phyloP scores from a whole-genome alignment of 306 rosid genomes.

The Vicia villosa region DNA sequence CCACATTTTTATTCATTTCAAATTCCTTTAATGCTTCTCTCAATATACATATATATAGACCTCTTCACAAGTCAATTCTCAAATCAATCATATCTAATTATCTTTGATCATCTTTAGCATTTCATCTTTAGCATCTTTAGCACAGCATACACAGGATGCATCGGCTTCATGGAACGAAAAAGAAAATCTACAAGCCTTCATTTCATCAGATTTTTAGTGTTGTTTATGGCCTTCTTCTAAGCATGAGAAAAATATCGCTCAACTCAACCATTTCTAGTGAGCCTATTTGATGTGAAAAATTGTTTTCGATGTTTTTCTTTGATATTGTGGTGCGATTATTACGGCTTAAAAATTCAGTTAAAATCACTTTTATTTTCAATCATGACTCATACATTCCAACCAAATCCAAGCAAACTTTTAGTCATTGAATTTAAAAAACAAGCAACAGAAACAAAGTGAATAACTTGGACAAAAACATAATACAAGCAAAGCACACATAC shows the following conservation, averaged over 20 bases:
- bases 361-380: slow-evolving; percentile 23
- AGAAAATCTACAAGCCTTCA: slow-evolving; percentile 34
- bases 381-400: slow-evolving; percentile 8
- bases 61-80: slow-evolving; percentile 20
- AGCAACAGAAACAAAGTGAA: slow-evolving; percentile 22
- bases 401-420: slow-evolving; percentile 29
- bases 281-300: slow-evolving; percentile 30
- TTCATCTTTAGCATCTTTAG: slow-evolving; percentile 8
- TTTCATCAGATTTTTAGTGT: slow-evolving; percentile 38
- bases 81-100: slow-evolving; percentile 23
- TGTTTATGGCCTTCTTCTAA: slow-evolving; percentile 51
- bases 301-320: slow-evolving; percentile 32
- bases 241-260: slow-evolving; percentile 15
- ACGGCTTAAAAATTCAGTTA: slow-evolving; percentile 15
- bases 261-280: slow-evolving; percentile 10
- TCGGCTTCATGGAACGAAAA: slow-evolving; percentile 47
- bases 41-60: slow-evolving; percentile 39
- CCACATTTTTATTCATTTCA: slow-evolving; percentile 32
- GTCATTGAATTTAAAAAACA: slow-evolving; percentile 34
- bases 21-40: slow-evolving; percentile 24
- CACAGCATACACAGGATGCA: slow-evolving; percentile 40
- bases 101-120: slow-evolving; percentile 20
- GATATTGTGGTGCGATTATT: slow-evolving; percentile 33
- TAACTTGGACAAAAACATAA: slow-evolving; percentile 27
- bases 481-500: slow-evolving; percentile 27